Evolutionary conservation across 768 basidiomycete species (phyloP).

Genomic region (Boletus rufocinnamomeus): DNA sequence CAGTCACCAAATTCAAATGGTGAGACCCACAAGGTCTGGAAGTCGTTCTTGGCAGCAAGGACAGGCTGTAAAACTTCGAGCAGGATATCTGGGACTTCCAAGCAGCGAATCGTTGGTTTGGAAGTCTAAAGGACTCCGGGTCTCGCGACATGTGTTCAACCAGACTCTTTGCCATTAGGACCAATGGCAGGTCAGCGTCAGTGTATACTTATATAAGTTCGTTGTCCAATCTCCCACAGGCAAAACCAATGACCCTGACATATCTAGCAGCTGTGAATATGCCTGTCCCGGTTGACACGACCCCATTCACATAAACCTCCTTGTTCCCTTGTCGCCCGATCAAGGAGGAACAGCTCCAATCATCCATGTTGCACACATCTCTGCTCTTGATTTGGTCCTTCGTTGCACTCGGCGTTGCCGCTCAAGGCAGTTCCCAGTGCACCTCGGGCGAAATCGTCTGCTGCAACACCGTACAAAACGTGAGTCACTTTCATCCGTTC

Average conservation of each 20-base stretch:
- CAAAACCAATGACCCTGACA: background rate
- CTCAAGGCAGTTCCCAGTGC: slow-evolving; percentile 12
- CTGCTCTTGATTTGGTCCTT: slow-evolving; percentile 11
- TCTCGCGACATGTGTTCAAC: background rate
- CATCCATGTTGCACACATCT: slow-evolving; percentile 1
- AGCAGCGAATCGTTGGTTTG: background rate
- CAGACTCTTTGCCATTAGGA: background rate
- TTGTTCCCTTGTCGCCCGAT: background rate
- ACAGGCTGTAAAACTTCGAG: background rate
- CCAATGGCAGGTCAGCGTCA: background rate
- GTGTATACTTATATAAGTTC: background rate
- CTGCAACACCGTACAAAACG: slow-evolving; percentile 10
- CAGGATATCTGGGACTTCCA: background rate
- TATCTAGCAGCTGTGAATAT: background rate
- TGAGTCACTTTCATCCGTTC: slow-evolving; percentile 3
- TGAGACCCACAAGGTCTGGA: background rate
- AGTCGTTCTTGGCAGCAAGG: background rate
- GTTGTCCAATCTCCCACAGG: background rate
- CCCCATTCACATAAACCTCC: background rate
- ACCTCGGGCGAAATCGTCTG: slow-evolving; percentile 14
- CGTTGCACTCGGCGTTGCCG: slow-evolving; percentile 1
- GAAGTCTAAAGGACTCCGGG: background rate
- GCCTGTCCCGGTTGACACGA: background rate
- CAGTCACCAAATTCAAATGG: too few species aligned
- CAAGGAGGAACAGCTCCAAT: background rate